Percentiles rank a stretch among this genome's conserved stretches.
phyloP scores from a whole-genome alignment of 179 eudicot species.

The Beta lomatogona region DNA sequence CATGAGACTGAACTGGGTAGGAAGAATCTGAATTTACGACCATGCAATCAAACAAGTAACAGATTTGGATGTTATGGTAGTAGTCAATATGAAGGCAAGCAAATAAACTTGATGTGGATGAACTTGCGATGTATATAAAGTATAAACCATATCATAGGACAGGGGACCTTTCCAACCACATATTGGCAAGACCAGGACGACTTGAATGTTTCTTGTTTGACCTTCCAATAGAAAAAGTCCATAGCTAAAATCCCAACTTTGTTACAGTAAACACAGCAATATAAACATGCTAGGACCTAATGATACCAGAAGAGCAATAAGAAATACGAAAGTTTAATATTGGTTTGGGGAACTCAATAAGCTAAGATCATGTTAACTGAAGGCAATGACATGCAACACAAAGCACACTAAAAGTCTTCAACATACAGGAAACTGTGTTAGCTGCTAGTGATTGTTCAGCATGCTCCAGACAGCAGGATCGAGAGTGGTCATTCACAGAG shows the following conservation, averaged over 20 bases:
- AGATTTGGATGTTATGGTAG: background rate
- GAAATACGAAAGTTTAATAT: too few species aligned
- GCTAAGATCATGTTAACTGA: background rate
- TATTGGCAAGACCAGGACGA: background rate
- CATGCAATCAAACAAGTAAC: background rate
- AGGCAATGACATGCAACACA: conserved; percentile 9
- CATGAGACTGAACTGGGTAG: background rate
- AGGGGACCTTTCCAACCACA: background rate
- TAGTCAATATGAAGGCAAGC: background rate
- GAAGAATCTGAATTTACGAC: background rate
- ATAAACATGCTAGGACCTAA: background rate
- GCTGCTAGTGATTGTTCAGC: background rate
- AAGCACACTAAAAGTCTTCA: background rate
- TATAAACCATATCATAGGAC: background rate
- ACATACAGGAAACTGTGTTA: background rate
- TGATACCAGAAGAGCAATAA: background rate
- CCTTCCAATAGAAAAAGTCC: background rate
- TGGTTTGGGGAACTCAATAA: background rate
- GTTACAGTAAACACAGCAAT: background rate
- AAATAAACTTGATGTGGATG: background rate
- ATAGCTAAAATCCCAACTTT: background rate
- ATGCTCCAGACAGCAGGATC: background rate
- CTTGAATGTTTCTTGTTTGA: background rate
- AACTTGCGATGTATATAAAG: background rate
- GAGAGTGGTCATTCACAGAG: background rate